A percentile compares a stretch with the other conserved stretches of the same genome.
Evolutionary conservation across 2,329 filamentous ascomycete species (phyloP).

Genomic region (Paecilomyces sp.): DNA sequence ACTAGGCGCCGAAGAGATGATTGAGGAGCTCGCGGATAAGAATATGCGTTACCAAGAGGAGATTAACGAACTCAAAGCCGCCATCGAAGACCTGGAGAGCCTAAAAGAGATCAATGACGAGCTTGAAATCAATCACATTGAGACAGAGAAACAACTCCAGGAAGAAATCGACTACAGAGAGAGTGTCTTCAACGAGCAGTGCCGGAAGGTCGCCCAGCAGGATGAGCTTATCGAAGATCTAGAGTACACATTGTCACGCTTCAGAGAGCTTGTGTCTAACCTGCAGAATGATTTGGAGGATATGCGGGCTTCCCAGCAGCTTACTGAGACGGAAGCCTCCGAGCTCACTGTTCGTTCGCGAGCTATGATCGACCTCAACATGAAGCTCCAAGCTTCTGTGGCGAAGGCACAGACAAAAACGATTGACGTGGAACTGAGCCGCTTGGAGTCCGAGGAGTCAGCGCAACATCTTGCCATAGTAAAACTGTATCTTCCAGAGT

Average conservation of each 20-base stretch:
- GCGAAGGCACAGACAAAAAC: slow-evolving; percentile 90
- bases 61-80: slow-evolving; percentile 72
- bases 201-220: slow-evolving; percentile 64
- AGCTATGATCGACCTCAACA: slow-evolving; percentile 93
- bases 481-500: slow-evolving; percentile 80
- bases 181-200: slow-evolving; percentile 73
- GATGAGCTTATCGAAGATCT: slow-evolving; percentile 77
- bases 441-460: slow-evolving; percentile 82
- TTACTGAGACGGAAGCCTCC: slow-evolving; percentile 87
- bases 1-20: slow-evolving; percentile 83
- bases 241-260: slow-evolving; percentile 81
- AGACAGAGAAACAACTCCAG: slow-evolving; percentile 89
- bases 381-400: slow-evolving; percentile 85
- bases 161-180: slow-evolving; percentile 89
- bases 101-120: slow-evolving; percentile 92
- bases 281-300: slow-evolving; percentile 84
- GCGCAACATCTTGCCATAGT: slow-evolving; percentile 83
- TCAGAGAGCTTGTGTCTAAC: slow-evolving; percentile 79
- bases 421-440: slow-evolving; percentile 81
- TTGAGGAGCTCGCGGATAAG: slow-evolving; percentile 82
- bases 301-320: slow-evolving; percentile 82
- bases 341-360: slow-evolving; percentile 81
- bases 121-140: slow-evolving; percentile 84
- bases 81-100: slow-evolving; percentile 80
- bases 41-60: slow-evolving; percentile 78